Evolutionary conservation across 331 rosid genomes (phyloP).

Genomic region (Arachis monticola): DNA sequence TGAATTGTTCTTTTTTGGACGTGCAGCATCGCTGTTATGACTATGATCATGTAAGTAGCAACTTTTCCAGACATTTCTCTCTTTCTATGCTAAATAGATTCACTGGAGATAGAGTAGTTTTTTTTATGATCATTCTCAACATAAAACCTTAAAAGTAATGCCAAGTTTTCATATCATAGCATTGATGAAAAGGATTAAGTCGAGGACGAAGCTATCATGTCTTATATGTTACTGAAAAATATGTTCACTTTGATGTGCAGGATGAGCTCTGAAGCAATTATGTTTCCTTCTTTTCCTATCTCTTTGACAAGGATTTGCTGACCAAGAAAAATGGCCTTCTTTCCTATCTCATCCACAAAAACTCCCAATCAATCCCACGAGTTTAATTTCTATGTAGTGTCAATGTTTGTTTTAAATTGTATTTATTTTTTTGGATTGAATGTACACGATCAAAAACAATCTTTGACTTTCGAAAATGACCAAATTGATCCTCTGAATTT

Average conservation of each 20-base stretch:
- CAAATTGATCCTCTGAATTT: too few species aligned
- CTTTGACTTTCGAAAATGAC: too few species aligned
- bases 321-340: too few species aligned
- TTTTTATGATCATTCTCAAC: slow-evolving; percentile 18
- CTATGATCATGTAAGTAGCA: slow-evolving; percentile 71
- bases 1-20: slow-evolving; percentile 15
- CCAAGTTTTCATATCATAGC: slow-evolving; percentile 7
- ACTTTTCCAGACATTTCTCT: slow-evolving; percentile 23
- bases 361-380: too few species aligned
- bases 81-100: slow-evolving; percentile 26
- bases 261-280: slow-evolving; percentile 71
- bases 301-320: slow-evolving; percentile 21
- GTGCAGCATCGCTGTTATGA: slow-evolving; percentile 69
- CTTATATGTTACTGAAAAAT: slow-evolving; percentile 5
- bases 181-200: neutral
- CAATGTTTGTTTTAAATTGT: slow-evolving; percentile 1
- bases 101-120: slow-evolving; percentile 7
- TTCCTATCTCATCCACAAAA: too few species aligned
- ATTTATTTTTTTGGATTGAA: too few species aligned
- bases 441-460: too few species aligned
- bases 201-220: neutral
- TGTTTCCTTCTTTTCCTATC: neutral
- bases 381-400: too few species aligned
- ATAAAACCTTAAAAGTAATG: neutral
- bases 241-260: slow-evolving; percentile 55